Percentiles rank a stretch among this genome's conserved stretches.
These are phyloP conservation scores for Senna tora DNA, from an alignment of 306 rosid genomes.

Conservation along the genomic window DNA sequence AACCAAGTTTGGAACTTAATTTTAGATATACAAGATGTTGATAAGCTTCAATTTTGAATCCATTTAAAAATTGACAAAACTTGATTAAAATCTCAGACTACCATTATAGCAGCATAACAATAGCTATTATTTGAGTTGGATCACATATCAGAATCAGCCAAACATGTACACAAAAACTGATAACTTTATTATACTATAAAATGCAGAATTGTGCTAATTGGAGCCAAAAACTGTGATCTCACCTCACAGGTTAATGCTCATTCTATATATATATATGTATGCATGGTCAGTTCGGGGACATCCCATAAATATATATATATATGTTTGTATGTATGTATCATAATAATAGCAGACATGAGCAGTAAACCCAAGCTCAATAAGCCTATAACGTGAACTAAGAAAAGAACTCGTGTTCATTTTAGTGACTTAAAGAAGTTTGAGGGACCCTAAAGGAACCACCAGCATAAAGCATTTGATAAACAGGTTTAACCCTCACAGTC, in stretches of 20 bases:
- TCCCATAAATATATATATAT: too few relatives aligned
- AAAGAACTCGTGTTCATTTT: neutral
- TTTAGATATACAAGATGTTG: too few relatives aligned
- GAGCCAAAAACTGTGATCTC: neutral
- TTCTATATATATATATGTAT: too few relatives aligned
- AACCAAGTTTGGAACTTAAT: too few relatives aligned
- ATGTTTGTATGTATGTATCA: neutral
- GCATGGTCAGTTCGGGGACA: too few relatives aligned
- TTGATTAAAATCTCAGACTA: too few relatives aligned
- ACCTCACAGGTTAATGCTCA: neutral
- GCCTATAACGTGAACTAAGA: neutral
- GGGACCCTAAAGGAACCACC: slow-evolving; percentile 83
- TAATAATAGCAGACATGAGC: neutral
- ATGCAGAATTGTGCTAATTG: neutral
- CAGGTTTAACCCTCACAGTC: slow-evolving; percentile 66
- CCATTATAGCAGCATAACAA: too few relatives aligned
- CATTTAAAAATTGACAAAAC: too few relatives aligned
- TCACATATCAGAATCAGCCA: neutral
- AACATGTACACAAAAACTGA: neutral
- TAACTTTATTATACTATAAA: neutral
- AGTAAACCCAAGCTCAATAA: too few relatives aligned
- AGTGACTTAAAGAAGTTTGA: slow-evolving; percentile 42
- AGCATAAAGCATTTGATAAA: slow-evolving; percentile 75
- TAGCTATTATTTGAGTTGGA: too few relatives aligned
- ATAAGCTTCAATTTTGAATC: too few relatives aligned